Conservation (phyloP, 2,329 filamentous ascomycete species). For the Cercospora citrullina region DNA sequence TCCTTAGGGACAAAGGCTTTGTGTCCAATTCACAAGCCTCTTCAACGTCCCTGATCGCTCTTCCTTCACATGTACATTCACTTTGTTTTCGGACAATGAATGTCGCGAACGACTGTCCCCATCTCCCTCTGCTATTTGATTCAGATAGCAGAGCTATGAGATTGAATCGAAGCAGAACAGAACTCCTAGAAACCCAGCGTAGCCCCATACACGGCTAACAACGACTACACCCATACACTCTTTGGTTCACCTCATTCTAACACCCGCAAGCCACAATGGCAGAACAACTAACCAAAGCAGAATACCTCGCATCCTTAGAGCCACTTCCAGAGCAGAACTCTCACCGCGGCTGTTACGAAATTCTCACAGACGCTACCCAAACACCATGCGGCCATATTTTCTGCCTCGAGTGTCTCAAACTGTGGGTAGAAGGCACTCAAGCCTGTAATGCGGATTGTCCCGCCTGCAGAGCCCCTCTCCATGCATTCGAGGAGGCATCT, state of each 20-base stretch:
- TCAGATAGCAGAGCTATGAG: neutral
- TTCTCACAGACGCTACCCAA: neutral
- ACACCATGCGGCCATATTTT: neutral
- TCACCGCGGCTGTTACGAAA: neutral
- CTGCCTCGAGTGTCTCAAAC: neutral
- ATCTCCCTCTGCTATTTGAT: neutral
- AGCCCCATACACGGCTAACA: neutral
- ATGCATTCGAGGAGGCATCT: neutral
- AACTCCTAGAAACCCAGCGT: neutral
- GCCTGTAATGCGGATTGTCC: too few species aligned
- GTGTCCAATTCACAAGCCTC: neutral
- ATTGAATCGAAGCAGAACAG: neutral
- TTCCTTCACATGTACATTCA: neutral
- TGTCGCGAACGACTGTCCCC: neutral
- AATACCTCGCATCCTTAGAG: neutral
- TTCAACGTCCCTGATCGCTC: neutral
- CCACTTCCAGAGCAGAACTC: neutral
- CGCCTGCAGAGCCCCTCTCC: too few species aligned
- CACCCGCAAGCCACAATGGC: neutral
- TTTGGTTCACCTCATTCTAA: neutral
- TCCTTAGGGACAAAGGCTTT: neutral
- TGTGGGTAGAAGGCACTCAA: too few species aligned
- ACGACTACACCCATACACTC: neutral
- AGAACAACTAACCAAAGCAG: neutral
- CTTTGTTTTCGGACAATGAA: neutral